Percentiles rank a stretch among this genome's conserved stretches.
Evolutionary conservation across 1,284 basidiomycete genomes (phyloP).

Genomic region (Clitocybe nebularis): DNA sequence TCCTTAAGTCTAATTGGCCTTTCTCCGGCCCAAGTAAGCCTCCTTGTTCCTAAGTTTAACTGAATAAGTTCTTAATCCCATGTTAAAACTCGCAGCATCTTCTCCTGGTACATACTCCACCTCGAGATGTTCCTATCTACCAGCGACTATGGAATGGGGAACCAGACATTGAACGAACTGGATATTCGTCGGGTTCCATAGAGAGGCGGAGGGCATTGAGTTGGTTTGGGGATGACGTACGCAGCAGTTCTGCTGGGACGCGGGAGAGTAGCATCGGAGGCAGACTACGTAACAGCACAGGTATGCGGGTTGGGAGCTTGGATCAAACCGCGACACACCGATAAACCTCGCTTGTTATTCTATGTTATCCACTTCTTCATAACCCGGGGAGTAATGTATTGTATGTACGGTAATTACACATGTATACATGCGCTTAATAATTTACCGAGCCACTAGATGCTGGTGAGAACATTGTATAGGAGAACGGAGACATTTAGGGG

Average conservation of each 20-base stretch:
- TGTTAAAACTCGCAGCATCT: conserved; percentile 38
- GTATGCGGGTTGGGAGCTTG: conserved; percentile 12
- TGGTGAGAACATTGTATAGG: too few species aligned
- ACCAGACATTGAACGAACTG: conserved; percentile 27
- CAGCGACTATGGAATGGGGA: conserved; percentile 20
- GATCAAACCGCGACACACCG: conserved; percentile 8
- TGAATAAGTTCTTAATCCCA: neutral
- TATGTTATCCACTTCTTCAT: too few species aligned
- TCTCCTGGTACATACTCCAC: conserved; percentile 60
- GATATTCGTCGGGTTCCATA: conserved; percentile 27
- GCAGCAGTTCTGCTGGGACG: conserved; percentile 14
- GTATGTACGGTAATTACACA: too few species aligned
- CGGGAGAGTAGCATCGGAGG: conserved; percentile 21
- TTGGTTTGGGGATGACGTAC: conserved; percentile 37
- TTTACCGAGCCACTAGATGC: too few species aligned
- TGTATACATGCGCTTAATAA: too few species aligned
- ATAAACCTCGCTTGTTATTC: too few species aligned
- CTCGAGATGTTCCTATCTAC: conserved; percentile 40
- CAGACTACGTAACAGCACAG: conserved; percentile 16
- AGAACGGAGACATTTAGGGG: too few species aligned
- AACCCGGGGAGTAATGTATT: too few species aligned
- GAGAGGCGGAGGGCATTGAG: conserved; percentile 40
- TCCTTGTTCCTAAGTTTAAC: conserved; percentile 4
- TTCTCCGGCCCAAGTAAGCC: conserved; percentile 64
- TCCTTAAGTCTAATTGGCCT: conserved; percentile 60